Evolutionary conservation across 2,329 filamentous ascomycete genomes (phyloP).

Genomic region (Fusarium vanettenii): DNA sequence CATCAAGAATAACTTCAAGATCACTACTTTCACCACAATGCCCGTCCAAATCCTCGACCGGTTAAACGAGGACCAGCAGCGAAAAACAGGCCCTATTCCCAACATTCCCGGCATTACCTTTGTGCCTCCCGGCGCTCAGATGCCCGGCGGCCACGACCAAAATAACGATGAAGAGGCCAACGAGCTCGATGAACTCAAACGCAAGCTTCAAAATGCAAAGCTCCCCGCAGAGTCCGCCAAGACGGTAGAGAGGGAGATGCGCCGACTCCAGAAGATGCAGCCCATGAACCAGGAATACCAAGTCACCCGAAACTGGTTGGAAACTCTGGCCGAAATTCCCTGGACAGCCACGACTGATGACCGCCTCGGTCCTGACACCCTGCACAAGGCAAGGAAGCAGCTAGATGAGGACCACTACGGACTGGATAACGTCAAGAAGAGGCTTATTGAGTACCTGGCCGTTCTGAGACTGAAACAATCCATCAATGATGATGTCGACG

Average conservation of each 20-base stretch:
- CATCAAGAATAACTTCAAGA: slow-evolving; percentile 88
- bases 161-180: slow-evolving; percentile 84
- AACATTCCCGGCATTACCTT: slow-evolving; percentile 56
- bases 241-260: slow-evolving; percentile 89
- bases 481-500: slow-evolving; percentile 84
- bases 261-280: slow-evolving; percentile 92
- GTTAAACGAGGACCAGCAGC: slow-evolving; percentile 54
- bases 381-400: slow-evolving; percentile 85
- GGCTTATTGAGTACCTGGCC: slow-evolving; percentile 92
- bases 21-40: slow-evolving; percentile 80
- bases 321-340: slow-evolving; percentile 93
- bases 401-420: slow-evolving; percentile 97
- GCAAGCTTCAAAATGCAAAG: slow-evolving; percentile 83
- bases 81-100: slow-evolving; percentile 45
- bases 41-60: slow-evolving; percentile 71
- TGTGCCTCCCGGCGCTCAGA: slow-evolving; percentile 48
- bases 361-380: slow-evolving; percentile 82
- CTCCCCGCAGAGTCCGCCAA: slow-evolving; percentile 88
- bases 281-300: slow-evolving; percentile 96
- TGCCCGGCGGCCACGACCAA: slow-evolving; percentile 59
- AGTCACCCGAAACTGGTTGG: slow-evolving; percentile 91
- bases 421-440: slow-evolving; percentile 96
- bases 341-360: slow-evolving; percentile 90
- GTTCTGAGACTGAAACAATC: slow-evolving; percentile 96
- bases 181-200: slow-evolving; percentile 91